Evolutionary conservation across 2,329 filamentous ascomycete species (phyloP), one percentile per base, ranked within the genome.

Genomic region (Diplodia corticola): DNA sequence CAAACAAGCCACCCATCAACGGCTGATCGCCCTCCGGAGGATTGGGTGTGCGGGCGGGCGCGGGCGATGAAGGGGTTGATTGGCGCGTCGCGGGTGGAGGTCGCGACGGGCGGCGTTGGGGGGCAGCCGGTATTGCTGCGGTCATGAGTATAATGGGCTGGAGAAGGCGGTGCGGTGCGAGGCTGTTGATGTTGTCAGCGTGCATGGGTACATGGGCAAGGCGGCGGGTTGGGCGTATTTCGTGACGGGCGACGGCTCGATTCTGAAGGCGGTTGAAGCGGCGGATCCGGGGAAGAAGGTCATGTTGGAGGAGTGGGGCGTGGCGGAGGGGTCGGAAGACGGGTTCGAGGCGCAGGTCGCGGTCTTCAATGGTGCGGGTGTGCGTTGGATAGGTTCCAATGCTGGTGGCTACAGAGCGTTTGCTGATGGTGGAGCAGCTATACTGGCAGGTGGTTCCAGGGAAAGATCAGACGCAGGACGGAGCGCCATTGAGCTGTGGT

Each of bases 291-390:
- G 55, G 7, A 69, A 69, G 51, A 50, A 64, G 35, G 65, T 69
- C 10, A 69, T 69, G 67, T 40, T 69, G 4, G 67, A 69, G 51
- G 69, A 69, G 48, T 69, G 69, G 69, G 69, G 69, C 3, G 69
- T 69, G 15, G 53, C 26, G n/a, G 57, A 61, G n/a, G 63, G 51
- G 13, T 24, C 37, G 44, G 1, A 57, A 17, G 63, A 69, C 20
- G 51, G 63, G 10, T 69, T 69, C 33, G 67, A 67, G 15, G 59
- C 13, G 20, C 67, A 69, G 57, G 65, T 68, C 7, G 28, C 65
- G 7, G 60, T 68, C 9, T 69, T 69, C 22, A 68, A 69, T 28
- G 59, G 65, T 51, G 68, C 68, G 1, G 68, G 68, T 20, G 46
- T 68, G 13, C 64, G 65, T 24, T 69, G 67, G 67, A 67, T 35